Base-by-base conservation (phyloP, 2,329 filamentous ascomycete species). In the Shiraia sp. region DNA sequence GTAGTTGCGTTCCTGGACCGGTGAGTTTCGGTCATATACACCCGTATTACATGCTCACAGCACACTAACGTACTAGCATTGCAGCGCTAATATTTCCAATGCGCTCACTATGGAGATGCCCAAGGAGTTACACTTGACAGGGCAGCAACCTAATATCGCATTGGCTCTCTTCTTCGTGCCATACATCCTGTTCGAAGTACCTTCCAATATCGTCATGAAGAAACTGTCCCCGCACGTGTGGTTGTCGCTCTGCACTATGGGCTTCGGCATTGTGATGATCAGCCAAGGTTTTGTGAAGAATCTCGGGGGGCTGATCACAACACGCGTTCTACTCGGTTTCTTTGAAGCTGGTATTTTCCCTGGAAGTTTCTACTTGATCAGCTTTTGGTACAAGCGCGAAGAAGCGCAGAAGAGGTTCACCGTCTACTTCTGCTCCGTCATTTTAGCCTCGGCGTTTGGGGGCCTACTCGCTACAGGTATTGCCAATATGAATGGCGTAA, bases 371-470 rank as follows among this genome's bases (percentile, higher is more conserved):
- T 88, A 87, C 64, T 87, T 87, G 51, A 69, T 87, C 4, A 83
- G 79, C 1, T 73, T 83, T 42, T 88, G 84, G 85, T 87, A 87
- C 54, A 74, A 81, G 16, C 73, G 80, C 26, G 76, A 75, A 38
- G 84, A 88, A 65, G 68, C 87, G 9, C 76, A 79, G 0, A 86
- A 85, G 58, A 75, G 83, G 0, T 69, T 87, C 1, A 78, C 81
- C 0, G 66, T 86, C 2, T 87, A 85, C 63, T 79, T 86, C 40
- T 80, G 85, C 41, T 83, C 80, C 75, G 78, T 82, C 0, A 81
- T 82, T 0, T 70, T 87, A 0, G 83, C 83, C 0, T 83, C 83
- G 2, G 82, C 83, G 0, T 87, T 87, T 50, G 83, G 85, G 16
- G 84, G 84, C 0, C 72, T 87, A 0, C 71, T 88, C 0, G 70